Evolutionary conservation across 2,329 filamentous ascomycete genomes (phyloP), one percentile per base, ranked within the genome.

Genomic region (Malbranchea cinnamomea): DNA sequence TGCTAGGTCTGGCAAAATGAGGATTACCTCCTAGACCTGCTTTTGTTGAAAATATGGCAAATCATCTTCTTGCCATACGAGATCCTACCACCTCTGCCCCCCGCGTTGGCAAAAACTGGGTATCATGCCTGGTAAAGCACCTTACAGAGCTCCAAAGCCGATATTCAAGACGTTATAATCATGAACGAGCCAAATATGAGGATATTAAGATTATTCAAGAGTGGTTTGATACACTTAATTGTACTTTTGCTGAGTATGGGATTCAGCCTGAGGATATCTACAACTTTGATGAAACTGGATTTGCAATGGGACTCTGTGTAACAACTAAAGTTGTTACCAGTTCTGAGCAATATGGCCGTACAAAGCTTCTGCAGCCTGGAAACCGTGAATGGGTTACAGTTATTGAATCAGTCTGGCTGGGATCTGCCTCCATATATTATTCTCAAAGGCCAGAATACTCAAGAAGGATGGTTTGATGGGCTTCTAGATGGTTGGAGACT

Each of bases 271-370:
- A 41, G 33, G 33, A 40, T 35, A 39, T n/a, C n/a, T n/a, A n/a
- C n/a, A n/a, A n/a, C n/a, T n/a, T n/a, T n/a, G n/a, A n/a, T n/a
- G n/a, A n/a, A n/a, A 41, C 33, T 30, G 32, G 38, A 12, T 41
- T 41, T 33, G 27, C 30, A 30, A 43, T 42, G 36, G 34, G 36
- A 4, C 17, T 41, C 14, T 30, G 37, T 17, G 32, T 26, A 23
- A 37, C 30, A 20, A 31, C 24, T 15, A 34, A 30, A 13, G 32
- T 43, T 17, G 27, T 41, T 23, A 36, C 37, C 28, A 37, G 41
- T 24, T 17, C 32, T 38, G 35, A 46, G 30, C 28, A 29, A 26
- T 31, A 28, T 33, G 20, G 23, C 8, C 22, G 12, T 16, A 23
- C 37, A 29, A 32, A 35, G 15, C 35, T 28, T 30, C 33, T 42